These are phyloP conservation scores for Spergularia marina DNA, from an alignment of 148 eudicot genomes.

Conservation along the genomic window DNA sequence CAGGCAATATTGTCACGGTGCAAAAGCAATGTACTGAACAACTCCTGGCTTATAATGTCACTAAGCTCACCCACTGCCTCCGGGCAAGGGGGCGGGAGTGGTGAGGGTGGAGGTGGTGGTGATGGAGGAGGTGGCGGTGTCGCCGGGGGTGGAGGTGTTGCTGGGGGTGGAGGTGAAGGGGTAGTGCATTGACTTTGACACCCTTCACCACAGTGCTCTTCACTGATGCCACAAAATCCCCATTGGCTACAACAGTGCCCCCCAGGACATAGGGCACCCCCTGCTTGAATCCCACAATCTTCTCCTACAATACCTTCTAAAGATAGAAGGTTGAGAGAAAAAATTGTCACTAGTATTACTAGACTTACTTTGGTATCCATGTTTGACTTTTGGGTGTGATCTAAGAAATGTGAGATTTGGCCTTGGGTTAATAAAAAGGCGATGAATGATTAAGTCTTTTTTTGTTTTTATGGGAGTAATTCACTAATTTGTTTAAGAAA, in stretches of 20 bases:
- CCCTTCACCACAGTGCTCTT: conserved; percentile 21
- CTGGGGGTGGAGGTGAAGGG: neutral
- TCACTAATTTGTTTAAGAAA: too few relatives aligned
- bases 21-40: conserved; percentile 24
- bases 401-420: neutral
- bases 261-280: conserved; percentile 22
- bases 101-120: neutral
- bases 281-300: conserved; percentile 13
- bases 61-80: conserved; percentile 22
- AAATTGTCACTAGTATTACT: neutral
- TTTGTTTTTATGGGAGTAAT: too few relatives aligned
- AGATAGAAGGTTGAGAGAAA: neutral
- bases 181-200: conserved; percentile 38
- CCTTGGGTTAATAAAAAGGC: neutral
- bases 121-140: conserved; percentile 4
- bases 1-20: conserved; percentile 30
- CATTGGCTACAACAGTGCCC: conserved; percentile 30
- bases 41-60: neutral
- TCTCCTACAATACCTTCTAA: neutral
- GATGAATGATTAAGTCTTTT: too few relatives aligned
- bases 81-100: conserved; percentile 11
- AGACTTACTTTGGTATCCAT: neutral
- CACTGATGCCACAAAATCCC: conserved; percentile 30
- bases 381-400: neutral
- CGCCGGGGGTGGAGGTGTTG: neutral